Percentiles rank a stretch among this genome's conserved stretches.
These are phyloP conservation scores for Trichoderma hamatum DNA, from an alignment of 2,329 filamentous ascomycete species.

Conservation along the genomic window DNA sequence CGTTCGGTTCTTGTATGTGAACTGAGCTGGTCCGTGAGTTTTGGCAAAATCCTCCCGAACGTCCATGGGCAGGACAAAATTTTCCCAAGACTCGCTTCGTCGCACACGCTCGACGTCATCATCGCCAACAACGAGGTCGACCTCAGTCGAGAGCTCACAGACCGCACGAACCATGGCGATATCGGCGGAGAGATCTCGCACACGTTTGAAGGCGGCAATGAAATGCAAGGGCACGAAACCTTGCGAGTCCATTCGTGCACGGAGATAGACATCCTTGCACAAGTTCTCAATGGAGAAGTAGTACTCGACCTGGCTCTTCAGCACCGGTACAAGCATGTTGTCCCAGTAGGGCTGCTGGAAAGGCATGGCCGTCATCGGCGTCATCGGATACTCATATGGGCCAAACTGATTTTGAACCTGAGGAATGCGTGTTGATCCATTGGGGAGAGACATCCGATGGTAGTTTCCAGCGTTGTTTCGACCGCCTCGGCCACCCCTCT, in stretches of 20 bases:
- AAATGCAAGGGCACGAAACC: conserved; percentile 83
- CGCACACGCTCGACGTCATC: conserved; percentile 81
- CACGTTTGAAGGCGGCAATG: conserved; percentile 84
- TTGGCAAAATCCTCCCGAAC: conserved; percentile 74
- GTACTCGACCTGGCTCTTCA: conserved; percentile 71
- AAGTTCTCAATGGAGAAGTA: conserved; percentile 97
- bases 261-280: conserved; percentile 87
- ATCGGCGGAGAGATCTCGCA: conserved; percentile 54
- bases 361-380: conserved; percentile 44
- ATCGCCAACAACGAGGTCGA: conserved; percentile 75
- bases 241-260: conserved; percentile 91
- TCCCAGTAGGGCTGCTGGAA: conserved; percentile 54
- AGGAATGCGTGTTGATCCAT: conserved; percentile 41
- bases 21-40: conserved; percentile 64
- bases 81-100: conserved; percentile 73
- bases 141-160: conserved; percentile 69
- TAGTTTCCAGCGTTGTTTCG: conserved; percentile 41
- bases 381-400: conserved; percentile 46
- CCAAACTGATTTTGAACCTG: conserved; percentile 43
- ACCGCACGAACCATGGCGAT: conserved; percentile 73
- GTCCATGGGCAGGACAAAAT: conserved; percentile 73
- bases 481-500: conserved; percentile 42
- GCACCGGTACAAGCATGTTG: conserved; percentile 50
- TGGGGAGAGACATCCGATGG: conserved; percentile 47
- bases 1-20: conserved; percentile 43